Evolutionary conservation across 257 asterid genomes (phyloP).

Genomic region (Voacanga thouarsii): DNA sequence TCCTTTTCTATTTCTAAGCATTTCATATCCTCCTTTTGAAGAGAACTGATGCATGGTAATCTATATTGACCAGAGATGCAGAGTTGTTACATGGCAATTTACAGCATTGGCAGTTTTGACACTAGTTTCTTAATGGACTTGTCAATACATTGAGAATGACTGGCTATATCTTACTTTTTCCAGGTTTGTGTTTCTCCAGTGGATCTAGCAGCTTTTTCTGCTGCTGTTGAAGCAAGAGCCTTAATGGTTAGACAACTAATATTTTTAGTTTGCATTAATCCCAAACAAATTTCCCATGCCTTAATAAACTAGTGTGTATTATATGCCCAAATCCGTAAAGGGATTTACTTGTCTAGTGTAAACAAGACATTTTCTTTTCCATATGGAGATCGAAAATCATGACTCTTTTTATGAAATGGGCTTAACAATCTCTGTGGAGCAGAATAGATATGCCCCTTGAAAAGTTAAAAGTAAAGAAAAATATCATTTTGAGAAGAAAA

Average conservation of each 20-base stretch:
- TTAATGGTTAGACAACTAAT: slow-evolving; percentile 48
- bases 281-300: too few relatives aligned
- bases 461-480: not conserved
- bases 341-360: not conserved
- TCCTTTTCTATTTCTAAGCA: not conserved
- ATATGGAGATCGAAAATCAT: slow-evolving; percentile 88
- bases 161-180: too few relatives aligned
- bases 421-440: slow-evolving; percentile 61
- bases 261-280: not conserved
- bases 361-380: slow-evolving; percentile 15
- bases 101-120: not conserved
- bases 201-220: slow-evolving; percentile 39
- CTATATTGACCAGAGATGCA: not conserved
- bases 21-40: not conserved
- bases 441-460: slow-evolving; percentile 19
- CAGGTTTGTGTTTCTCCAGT: too few relatives aligned
- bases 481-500: not conserved
- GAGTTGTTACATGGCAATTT: not conserved
- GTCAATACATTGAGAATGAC: not conserved
- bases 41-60: not conserved
- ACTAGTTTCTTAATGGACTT: not conserved
- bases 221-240: slow-evolving; percentile 94
- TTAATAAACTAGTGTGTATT: not conserved
- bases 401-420: slow-evolving; percentile 90
- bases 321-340: not conserved